Percentiles rank a stretch among this genome's conserved stretches.
These are phyloP conservation scores for Coelastrella sp. DNA, from an alignment of 139 green algal species.

Conservation along the genomic window DNA sequence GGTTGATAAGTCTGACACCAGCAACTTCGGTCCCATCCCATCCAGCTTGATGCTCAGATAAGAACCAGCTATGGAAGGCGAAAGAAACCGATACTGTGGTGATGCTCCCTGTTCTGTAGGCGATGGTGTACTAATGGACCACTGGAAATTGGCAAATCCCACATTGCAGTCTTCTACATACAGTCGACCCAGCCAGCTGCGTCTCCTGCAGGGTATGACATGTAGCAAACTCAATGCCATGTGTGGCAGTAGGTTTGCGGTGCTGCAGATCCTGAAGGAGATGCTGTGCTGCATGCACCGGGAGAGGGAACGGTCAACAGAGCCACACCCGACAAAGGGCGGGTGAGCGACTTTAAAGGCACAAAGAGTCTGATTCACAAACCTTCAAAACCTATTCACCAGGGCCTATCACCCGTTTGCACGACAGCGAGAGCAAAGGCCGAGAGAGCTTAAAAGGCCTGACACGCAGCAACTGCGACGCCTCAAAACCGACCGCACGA, in stretches of 20 bases:
- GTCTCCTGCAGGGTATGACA: slow-evolving; percentile 1
- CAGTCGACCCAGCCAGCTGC: slow-evolving; percentile 63
- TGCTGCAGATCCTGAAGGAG: not conserved
- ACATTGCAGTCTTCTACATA: slow-evolving; percentile 59
- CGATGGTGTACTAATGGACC: not conserved
- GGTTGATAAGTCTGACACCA: slow-evolving; percentile 72
- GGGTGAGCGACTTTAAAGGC: no score
- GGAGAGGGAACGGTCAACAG: not conserved
- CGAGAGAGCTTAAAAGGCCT: not conserved
- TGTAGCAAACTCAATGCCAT: no score
- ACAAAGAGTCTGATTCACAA: no score
- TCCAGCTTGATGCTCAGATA: slow-evolving; percentile 63
- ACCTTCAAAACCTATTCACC: no score
- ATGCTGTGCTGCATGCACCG: not conserved
- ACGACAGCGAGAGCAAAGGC: not conserved
- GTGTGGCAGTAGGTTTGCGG: no score
- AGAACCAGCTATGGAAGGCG: not conserved
- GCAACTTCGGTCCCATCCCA: slow-evolving; percentile 78
- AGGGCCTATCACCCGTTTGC: no score
- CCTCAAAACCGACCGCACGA: no score
- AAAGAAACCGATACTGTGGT: slow-evolving; percentile 16
- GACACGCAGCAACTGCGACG: not conserved
- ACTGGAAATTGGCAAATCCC: slow-evolving; percentile 57
- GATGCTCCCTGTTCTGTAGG: not conserved
- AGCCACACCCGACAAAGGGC: no score